Percentiles rank a stretch among this genome's conserved stretches.
Conservation (phyloP, 2,329 filamentous ascomycete species). For the Colletotrichum gigasporum region DNA sequence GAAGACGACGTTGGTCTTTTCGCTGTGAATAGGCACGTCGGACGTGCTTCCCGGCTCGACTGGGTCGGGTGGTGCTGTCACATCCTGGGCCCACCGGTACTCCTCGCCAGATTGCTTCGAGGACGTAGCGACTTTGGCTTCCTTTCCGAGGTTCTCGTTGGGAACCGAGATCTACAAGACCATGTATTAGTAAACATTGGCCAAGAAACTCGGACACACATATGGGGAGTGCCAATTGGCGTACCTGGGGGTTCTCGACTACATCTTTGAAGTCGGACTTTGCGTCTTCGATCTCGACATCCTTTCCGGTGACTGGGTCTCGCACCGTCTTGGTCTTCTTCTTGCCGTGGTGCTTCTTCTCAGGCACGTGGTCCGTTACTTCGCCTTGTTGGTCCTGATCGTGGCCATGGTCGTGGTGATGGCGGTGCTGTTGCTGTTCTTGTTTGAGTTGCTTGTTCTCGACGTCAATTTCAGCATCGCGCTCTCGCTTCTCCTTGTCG, state of each 20-base stretch:
- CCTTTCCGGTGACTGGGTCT: constrained; percentile 86
- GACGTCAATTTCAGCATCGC: constrained; percentile 77
- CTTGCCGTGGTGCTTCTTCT: constrained; percentile 46
- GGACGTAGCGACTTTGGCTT: constrained; percentile 77
- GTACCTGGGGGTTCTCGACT: constrained; percentile 76
- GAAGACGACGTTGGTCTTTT: constrained; percentile 96
- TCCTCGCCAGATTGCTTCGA: constrained; percentile 77
- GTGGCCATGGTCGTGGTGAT: not conserved
- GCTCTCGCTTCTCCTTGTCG: constrained; percentile 79
- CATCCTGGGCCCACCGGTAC: constrained; percentile 86
- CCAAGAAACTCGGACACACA: no score
- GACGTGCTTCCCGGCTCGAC: constrained; percentile 83
- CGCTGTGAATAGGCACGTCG: constrained; percentile 93
- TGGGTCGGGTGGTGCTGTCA: constrained; percentile 90
- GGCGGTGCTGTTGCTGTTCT: constrained; percentile 10
- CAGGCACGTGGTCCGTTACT: constrained; percentile 50
- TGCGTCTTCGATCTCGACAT: constrained; percentile 87
- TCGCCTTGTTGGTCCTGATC: constrained; percentile 36
- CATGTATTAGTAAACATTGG: not conserved
- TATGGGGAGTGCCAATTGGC: constrained; percentile 11
- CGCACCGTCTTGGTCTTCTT: constrained; percentile 76
- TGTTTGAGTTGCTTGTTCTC: constrained; percentile 51
- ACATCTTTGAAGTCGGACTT: constrained; percentile 74
- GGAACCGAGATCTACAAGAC: constrained; percentile 76
- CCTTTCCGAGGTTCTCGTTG: constrained; percentile 85